Conservation (phyloP, 2,329 filamentous ascomycete genomes). For the Phialophora macrospora region DNA sequence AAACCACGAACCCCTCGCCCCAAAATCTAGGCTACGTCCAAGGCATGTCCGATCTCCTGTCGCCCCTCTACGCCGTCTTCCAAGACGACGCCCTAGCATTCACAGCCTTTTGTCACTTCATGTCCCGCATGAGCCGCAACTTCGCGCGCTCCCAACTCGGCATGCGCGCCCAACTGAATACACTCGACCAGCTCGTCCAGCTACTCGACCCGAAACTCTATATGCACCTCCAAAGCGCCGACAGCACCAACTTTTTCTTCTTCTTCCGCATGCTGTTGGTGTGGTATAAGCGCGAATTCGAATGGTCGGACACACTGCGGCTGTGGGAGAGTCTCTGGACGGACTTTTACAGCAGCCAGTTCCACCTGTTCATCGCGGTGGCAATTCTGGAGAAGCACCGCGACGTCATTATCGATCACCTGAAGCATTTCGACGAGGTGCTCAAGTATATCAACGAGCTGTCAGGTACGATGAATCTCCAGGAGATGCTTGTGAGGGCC, state of each 20-base stretch:
- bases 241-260: slow-evolving; percentile 99
- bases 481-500: slow-evolving; percentile 82
- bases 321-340: slow-evolving; percentile 97
- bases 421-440: slow-evolving; percentile 94
- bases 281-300: slow-evolving; percentile 98
- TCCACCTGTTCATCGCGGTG: slow-evolving; percentile 91
- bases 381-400: slow-evolving; percentile 94
- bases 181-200: slow-evolving; percentile 91
- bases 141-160: slow-evolving; percentile 94
- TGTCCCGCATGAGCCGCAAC: slow-evolving; percentile 97
- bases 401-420: slow-evolving; percentile 93
- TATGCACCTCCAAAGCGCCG: slow-evolving; percentile 82
- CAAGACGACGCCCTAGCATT: slow-evolving; percentile 97
- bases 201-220: slow-evolving; percentile 97
- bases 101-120: slow-evolving; percentile 94
- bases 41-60: slow-evolving; percentile 96
- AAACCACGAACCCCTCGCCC: slow-evolving; percentile 35
- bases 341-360: slow-evolving; percentile 83
- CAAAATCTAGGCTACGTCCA: slow-evolving; percentile 94
- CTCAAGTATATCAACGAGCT: slow-evolving; percentile 98
- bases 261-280: slow-evolving; percentile 97
- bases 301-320: slow-evolving; percentile 81
- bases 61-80: slow-evolving; percentile 94
- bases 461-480: slow-evolving; percentile 87
- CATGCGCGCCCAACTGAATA: slow-evolving; percentile 89